Evolutionary conservation across 768 basidiomycete species (phyloP), one percentile per base, ranked within the genome.

Genomic region (Tulasnella calospora): DNA sequence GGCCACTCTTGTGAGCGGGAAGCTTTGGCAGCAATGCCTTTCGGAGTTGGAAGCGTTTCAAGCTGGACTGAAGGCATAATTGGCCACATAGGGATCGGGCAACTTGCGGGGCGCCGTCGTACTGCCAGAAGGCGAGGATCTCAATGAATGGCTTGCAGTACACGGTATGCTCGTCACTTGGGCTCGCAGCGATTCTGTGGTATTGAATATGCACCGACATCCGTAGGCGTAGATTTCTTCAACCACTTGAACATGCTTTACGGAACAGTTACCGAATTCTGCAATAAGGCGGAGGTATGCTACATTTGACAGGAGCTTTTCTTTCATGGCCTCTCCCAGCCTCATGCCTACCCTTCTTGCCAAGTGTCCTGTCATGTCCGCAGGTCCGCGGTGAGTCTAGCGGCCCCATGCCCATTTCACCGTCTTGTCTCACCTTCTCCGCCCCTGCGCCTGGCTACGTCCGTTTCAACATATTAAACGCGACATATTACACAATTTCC

Each of bases 211-310:
- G 69, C 12, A 2, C 40, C 67, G 38, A 17, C 36, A 23, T 71
- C 81, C 9, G 38, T 9, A 99, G 98, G 95, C 40, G 97, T 99
- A 79, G 98, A 99, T 84, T 99, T 99, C 86, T 99, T 99, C 88
- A 99, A 99, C 83, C 98, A 99, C 83, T 86, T 99, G 81, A 99
- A 99, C 84, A 99, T 99, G 98, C 87, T 99, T 27, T 99, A 99
- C 82, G 98, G 97, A 15, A 98, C 96, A 13, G 91, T 99, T 33
- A 98, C 98, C 2, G 98, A 99, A 85, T 99, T 99, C 83, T 99
- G 98, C 84, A 98, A 94, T 23, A 89, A 92, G 13, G 90, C 96
- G 83, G 95, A 98, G 89, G 96, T 93, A 82, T 81, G 88, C 83
- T 77, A 38, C 30, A n/a, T 35, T 17, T 5, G 5, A 17, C 33